Conservation (phyloP, 306 rosid genomes). For the Argentina anserina region DNA sequence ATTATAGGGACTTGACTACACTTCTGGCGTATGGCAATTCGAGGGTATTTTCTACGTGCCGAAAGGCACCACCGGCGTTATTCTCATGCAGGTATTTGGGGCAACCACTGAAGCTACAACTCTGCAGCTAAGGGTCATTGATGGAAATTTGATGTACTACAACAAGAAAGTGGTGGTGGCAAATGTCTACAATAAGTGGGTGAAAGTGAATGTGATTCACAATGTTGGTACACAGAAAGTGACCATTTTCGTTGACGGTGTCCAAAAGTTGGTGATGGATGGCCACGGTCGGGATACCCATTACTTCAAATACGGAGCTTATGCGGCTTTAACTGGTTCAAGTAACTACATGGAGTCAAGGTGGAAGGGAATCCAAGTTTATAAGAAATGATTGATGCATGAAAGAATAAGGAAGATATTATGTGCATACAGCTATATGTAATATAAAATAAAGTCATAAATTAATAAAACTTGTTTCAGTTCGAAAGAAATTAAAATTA, state of each 20-base stretch:
- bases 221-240: neutral
- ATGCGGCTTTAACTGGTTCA: slow-evolving; percentile 11
- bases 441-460: no score
- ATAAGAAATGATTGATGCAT: slow-evolving; percentile 3
- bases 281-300: slow-evolving; percentile 1
- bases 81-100: slow-evolving; percentile 24
- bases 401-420: neutral
- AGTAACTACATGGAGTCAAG: slow-evolving; percentile 25
- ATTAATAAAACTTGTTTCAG: no score
- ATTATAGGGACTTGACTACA: slow-evolving; percentile 17
- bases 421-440: no score
- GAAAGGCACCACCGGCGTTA: slow-evolving; percentile 9
- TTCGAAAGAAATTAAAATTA: no score
- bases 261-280: neutral
- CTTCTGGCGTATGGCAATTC: slow-evolving; percentile 35
- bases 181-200: slow-evolving; percentile 12
- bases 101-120: slow-evolving; percentile 2
- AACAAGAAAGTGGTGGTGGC: neutral
- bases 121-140: slow-evolving; percentile 3
- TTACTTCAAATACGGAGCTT: slow-evolving; percentile 25
- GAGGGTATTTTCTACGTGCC: slow-evolving; percentile 27
- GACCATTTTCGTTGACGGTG: neutral
- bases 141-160: slow-evolving; percentile 14
- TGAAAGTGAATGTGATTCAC: slow-evolving; percentile 24
- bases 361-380: slow-evolving; percentile 21